Evolutionary conservation across 495 filamentous ascomycete genomes (phyloP).

Genomic region (Penicillium maclennaniae): DNA sequence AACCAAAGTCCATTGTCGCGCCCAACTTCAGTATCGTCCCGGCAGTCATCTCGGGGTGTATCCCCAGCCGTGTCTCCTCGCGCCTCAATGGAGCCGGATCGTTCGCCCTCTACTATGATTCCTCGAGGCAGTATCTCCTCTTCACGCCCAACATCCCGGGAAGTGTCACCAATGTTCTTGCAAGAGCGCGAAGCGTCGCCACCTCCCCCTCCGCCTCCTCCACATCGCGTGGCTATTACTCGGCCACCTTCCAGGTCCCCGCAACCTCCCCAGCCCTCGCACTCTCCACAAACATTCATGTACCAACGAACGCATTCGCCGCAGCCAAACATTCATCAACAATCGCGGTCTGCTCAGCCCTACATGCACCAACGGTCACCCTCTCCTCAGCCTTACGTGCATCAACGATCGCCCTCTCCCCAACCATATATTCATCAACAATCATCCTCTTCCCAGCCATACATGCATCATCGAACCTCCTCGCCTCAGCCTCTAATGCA

Average conservation of each 20-base stretch:
- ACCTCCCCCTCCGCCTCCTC: slow-evolving; percentile 43
- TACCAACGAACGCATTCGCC: neutral
- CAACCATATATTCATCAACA: slow-evolving; percentile 6
- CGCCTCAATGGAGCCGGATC: slow-evolving; percentile 23
- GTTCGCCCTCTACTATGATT: slow-evolving; percentile 31
- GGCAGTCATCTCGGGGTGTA: slow-evolving; percentile 27
- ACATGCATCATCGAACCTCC: neutral
- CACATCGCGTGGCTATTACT: slow-evolving; percentile 35
- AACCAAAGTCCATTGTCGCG: slow-evolving; percentile 34
- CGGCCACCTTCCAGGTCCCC: slow-evolving; percentile 6
- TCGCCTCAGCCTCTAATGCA: slow-evolving; percentile 10
- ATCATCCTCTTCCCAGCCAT: neutral
- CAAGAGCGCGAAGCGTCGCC: slow-evolving; percentile 42
- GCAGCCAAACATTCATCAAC: too few relatives aligned
- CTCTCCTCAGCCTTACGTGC: too few relatives aligned
- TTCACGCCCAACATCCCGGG: slow-evolving; percentile 30
- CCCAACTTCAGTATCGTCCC: slow-evolving; percentile 27
- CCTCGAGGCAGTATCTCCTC: slow-evolving; percentile 25
- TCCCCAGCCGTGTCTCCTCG: slow-evolving; percentile 29
- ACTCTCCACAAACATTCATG: slow-evolving; percentile 6
- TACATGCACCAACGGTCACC: too few relatives aligned
- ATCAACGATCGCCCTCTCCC: neutral
- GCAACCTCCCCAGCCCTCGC: neutral
- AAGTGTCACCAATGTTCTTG: slow-evolving; percentile 30
- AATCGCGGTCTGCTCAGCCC: neutral